Percentiles rank a stretch among this genome's conserved stretches.
These are phyloP conservation scores for Lactifluus rugatus DNA, from an alignment of 768 basidiomycete genomes.

Conservation along the genomic window DNA sequence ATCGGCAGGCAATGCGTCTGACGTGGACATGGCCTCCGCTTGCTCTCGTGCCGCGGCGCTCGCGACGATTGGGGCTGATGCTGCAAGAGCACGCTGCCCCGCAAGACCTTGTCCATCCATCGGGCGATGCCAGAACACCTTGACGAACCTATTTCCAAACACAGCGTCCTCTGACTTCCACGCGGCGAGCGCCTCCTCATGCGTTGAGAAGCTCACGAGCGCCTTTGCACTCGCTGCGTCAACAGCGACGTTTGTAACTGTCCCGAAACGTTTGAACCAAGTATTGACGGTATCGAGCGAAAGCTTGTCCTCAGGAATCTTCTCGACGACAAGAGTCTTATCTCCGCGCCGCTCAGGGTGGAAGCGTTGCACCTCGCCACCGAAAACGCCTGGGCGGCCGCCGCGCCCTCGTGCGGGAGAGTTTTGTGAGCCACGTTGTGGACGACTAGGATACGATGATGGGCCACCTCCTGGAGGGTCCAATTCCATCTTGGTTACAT, in stretches of 20 bases:
- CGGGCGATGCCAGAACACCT: constrained; percentile 91
- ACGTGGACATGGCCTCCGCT: constrained; percentile 13
- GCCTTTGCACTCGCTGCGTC: constrained; percentile 69
- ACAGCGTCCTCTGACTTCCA: constrained; percentile 95
- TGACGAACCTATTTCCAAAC: constrained; percentile 89
- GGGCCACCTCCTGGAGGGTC: constrained; percentile 31
- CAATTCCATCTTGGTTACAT: constrained; percentile 16
- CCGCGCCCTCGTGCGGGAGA: constrained; percentile 29
- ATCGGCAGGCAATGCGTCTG: constrained; percentile 20
- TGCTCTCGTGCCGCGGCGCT: constrained; percentile 40
- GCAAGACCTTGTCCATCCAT: constrained; percentile 82
- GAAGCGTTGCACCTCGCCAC: constrained; percentile 55
- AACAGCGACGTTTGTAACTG: constrained; percentile 85
- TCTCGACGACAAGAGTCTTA: constrained; percentile 86
- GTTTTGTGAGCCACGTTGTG: constrained; percentile 5
- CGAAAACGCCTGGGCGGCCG: constrained; percentile 46
- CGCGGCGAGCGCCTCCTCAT: constrained; percentile 76
- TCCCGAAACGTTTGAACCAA: constrained; percentile 90
- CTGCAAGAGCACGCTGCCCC: constrained; percentile 71
- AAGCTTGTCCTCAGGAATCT: constrained; percentile 81
- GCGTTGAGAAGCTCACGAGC: constrained; percentile 75
- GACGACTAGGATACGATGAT: constrained; percentile 17
- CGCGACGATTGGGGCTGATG: constrained; percentile 67
- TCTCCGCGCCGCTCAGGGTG: constrained; percentile 57
- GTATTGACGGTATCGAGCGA: constrained; percentile 67